Conservation (phyloP, 768 basidiomycete species). For the Termitomyces heimii region DNA sequence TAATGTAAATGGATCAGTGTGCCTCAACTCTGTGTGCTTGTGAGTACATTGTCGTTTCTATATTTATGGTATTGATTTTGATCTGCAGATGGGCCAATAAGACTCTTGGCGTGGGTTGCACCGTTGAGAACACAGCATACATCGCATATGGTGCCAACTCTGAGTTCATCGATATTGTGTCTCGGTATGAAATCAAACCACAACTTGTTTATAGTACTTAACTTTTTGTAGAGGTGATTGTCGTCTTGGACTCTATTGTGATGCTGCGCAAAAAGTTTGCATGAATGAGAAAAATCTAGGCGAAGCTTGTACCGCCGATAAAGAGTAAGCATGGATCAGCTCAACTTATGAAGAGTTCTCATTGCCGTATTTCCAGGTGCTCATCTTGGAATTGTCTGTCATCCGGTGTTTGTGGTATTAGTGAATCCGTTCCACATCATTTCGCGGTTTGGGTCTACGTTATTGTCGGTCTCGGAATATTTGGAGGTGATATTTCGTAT, state of each 20-base stretch:
- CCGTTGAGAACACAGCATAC: slow-evolving; percentile 76
- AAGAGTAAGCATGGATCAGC: slow-evolving; percentile 31
- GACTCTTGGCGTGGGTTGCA: slow-evolving; percentile 56
- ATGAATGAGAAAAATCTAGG: slow-evolving; percentile 51
- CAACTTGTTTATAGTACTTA: not conserved
- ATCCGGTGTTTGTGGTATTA: slow-evolving; percentile 54
- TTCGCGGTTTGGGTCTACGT: slow-evolving; percentile 68
- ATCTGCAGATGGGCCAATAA: slow-evolving; percentile 68
- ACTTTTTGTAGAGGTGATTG: slow-evolving; percentile 58
- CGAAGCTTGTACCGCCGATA: slow-evolving; percentile 47
- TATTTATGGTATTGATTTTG: not conserved
- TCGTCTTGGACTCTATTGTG: slow-evolving; percentile 68
- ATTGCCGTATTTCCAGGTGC: slow-evolving; percentile 41
- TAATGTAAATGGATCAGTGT: slow-evolving; percentile 79
- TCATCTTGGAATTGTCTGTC: slow-evolving; percentile 67
- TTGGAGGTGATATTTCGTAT: slow-evolving; percentile 48
- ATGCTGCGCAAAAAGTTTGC: slow-evolving; percentile 53
- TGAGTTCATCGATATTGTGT: slow-evolving; percentile 75
- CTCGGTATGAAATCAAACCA: slow-evolving; percentile 43
- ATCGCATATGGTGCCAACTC: slow-evolving; percentile 55
- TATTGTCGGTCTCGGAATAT: slow-evolving; percentile 63
- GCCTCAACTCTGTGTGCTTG: slow-evolving; percentile 82
- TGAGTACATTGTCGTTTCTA: slow-evolving; percentile 34
- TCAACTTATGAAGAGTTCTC: not conserved
- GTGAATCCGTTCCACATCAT: slow-evolving; percentile 54